phyloP scores from a whole-genome alignment of 352 stramenopile genomes.

The Pythium aristosporum region DNA sequence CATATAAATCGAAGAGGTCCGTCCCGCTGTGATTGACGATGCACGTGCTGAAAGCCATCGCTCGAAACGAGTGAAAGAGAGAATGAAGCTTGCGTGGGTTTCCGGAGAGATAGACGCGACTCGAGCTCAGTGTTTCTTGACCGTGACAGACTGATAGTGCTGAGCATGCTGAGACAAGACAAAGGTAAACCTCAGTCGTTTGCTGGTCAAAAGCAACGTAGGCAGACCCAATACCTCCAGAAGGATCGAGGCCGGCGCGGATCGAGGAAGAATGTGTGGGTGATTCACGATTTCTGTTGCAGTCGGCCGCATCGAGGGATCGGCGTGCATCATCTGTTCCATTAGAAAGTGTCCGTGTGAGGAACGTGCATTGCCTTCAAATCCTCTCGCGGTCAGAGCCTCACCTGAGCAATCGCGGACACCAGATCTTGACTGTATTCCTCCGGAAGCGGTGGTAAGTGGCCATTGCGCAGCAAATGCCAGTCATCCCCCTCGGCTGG shows the following conservation, averaged over 20 bases:
- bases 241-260: constrained; percentile 9
- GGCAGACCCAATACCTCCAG: constrained; percentile 6
- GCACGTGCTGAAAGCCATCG: not conserved
- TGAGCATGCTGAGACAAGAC: constrained; percentile 13
- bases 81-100: constrained; percentile 30
- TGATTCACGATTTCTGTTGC: constrained; percentile 38
- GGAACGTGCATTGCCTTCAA: not conserved
- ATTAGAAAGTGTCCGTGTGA: not conserved
- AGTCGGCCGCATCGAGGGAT: constrained; percentile 42
- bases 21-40: not conserved
- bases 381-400: not conserved
- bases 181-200: not conserved
- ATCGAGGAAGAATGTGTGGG: constrained; percentile 25
- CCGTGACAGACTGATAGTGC: constrained; percentile 5
- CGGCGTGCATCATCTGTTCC: constrained; percentile 62
- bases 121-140: constrained; percentile 16
- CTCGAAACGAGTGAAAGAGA: constrained; percentile 22
- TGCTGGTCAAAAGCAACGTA: not conserved
- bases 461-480: constrained; percentile 61
- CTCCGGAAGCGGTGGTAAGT: constrained; percentile 40
- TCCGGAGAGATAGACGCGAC: constrained; percentile 16
- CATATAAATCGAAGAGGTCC: not conserved
- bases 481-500: constrained; percentile 57
- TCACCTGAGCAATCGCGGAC: constrained; percentile 45
- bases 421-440: constrained; percentile 50